Conservation (phyloP, 1,284 basidiomycete species). For the Ustanciosporium gigantosporum region DNA sequence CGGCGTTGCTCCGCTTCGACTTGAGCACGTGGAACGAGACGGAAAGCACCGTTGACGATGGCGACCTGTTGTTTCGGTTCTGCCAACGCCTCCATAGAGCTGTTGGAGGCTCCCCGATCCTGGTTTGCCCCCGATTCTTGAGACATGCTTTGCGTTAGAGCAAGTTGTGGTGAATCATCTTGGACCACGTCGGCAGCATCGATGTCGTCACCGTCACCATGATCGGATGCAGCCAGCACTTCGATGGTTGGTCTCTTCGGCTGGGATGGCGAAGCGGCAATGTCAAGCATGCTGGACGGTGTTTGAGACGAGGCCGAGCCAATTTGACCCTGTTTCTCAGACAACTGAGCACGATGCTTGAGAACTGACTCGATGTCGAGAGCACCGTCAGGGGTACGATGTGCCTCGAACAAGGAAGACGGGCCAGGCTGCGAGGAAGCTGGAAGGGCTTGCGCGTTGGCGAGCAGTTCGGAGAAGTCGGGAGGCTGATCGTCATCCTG, state of each 20-base stretch:
- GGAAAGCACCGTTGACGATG: conserved; percentile 20
- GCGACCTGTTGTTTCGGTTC: conserved; percentile 25
- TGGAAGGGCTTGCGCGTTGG: conserved; percentile 17
- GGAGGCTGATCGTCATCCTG: conserved; percentile 3
- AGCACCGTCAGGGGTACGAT: conserved; percentile 19
- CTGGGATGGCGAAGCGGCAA: conserved; percentile 3
- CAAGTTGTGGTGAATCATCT: too few relatives aligned
- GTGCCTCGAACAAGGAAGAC: conserved; percentile 27
- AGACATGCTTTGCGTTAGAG: too few relatives aligned
- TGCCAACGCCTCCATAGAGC: neutral
- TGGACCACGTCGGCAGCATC: too few relatives aligned
- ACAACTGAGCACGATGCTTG: conserved; percentile 16
- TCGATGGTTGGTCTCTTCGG: conserved; percentile 23
- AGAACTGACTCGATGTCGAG: conserved; percentile 34
- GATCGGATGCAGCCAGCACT: conserved; percentile 1
- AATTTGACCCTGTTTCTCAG: conserved; percentile 1
- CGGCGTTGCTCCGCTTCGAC: too few relatives aligned
- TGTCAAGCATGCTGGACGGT: conserved; percentile 11
- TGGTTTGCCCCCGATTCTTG: too few relatives aligned
- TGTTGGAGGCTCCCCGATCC: neutral
- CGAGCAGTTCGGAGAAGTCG: conserved; percentile 17
- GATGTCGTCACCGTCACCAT: too few relatives aligned
- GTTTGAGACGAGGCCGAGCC: too few relatives aligned
- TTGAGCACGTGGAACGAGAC: conserved; percentile 18
- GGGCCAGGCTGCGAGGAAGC: conserved; percentile 8